A percentile compares a stretch with the other conserved stretches of the same genome.
phyloP scores from a whole-genome alignment of 1,139 yeast genomes.

The Saccharomyces hybrid region DNA sequence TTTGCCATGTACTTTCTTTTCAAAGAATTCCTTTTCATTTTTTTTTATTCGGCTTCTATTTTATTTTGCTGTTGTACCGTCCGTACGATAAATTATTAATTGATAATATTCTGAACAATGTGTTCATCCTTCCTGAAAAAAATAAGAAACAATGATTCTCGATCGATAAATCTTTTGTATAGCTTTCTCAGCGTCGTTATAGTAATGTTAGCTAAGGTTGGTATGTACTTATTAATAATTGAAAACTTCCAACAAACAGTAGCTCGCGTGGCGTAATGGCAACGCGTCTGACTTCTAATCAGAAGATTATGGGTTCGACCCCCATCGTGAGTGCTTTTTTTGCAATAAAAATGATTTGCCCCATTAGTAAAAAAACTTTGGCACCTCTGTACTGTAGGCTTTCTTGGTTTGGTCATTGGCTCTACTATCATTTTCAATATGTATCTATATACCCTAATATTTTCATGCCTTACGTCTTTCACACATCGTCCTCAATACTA shows the following conservation, averaged over 20 bases:
- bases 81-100: neutral
- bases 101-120: neutral
- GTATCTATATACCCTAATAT: neutral
- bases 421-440: neutral
- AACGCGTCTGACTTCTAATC: conserved; percentile 57
- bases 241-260: no score
- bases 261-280: conserved; percentile 55
- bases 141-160: neutral
- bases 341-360: neutral
- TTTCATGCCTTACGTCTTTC: conserved; percentile 3
- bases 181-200: no score
- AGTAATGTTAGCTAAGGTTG: no score
- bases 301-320: conserved; percentile 56
- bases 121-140: neutral
- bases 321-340: conserved; percentile 45
- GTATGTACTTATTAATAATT: no score
- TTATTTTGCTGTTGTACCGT: neutral
- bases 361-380: neutral
- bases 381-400: no score
- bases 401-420: neutral
- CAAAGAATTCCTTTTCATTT: neutral
- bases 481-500: conserved; percentile 4
- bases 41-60: neutral
- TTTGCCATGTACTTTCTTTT: neutral
- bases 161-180: neutral